A percentile compares a stretch with the other conserved stretches of the same genome.
Evolutionary conservation across 177 flowering plant genomes (phyloP).

Genomic region (Telopea speciosissima): DNA sequence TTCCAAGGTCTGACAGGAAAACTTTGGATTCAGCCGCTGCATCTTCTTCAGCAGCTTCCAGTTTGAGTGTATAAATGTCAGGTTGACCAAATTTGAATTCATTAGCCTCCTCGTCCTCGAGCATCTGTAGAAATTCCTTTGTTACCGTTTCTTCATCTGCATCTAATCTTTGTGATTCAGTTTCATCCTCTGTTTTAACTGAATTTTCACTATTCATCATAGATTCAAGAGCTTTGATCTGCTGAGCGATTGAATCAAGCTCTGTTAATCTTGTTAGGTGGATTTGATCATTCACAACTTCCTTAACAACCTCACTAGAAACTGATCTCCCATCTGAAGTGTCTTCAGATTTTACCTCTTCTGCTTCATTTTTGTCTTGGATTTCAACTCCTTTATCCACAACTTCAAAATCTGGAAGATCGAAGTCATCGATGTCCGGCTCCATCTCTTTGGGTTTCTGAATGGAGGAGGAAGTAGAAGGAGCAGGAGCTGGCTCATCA

Average conservation of each 20-base stretch:
- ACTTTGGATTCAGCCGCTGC: conserved; percentile 32
- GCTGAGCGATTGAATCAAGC: conserved; percentile 83
- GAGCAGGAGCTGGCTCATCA: conserved; percentile 64
- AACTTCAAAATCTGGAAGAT: conserved; percentile 76
- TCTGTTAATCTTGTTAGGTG: conserved; percentile 53
- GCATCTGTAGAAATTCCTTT: conserved; percentile 81
- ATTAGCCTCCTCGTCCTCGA: conserved; percentile 52
- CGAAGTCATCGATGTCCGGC: conserved; percentile 43
- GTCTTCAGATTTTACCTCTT: conserved; percentile 36
- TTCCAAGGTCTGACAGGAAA: conserved; percentile 72
- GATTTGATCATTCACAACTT: conserved; percentile 57
- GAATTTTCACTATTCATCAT: conserved; percentile 49
- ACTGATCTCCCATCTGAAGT: conserved; percentile 31
- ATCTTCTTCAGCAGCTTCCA: conserved; percentile 28
- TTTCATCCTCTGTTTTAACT: conserved; percentile 40
- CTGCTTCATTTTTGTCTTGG: conserved; percentile 29
- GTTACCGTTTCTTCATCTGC: conserved; percentile 90
- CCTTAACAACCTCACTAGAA: conserved; percentile 75
- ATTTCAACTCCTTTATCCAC: conserved; percentile 90
- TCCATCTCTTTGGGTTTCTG: conserved; percentile 42
- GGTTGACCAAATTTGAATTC: conserved; percentile 20
- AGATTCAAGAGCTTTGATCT: conserved; percentile 85
- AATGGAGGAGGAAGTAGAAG: conserved; percentile 21
- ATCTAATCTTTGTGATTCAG: conserved; percentile 52
- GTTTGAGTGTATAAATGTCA: conserved; percentile 21